These are phyloP conservation scores for Agaricus sinodeliciosus DNA, from an alignment of 768 basidiomycete genomes.

Conservation along the genomic window DNA sequence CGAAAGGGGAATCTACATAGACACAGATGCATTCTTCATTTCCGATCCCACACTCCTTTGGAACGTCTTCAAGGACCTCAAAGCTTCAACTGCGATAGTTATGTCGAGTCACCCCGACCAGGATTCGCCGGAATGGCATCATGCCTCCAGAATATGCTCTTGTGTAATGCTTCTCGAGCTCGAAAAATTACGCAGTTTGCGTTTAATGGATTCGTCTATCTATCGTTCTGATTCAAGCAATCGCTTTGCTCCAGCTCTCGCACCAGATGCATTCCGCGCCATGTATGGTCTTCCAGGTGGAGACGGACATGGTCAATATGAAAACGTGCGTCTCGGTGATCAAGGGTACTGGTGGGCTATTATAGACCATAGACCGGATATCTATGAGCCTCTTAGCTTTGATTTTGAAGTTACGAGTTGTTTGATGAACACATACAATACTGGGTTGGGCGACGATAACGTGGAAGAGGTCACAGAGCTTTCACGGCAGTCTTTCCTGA, in stretches of 20 bases:
- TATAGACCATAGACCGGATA: constrained; percentile 32
- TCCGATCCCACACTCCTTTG: constrained; percentile 40
- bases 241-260: constrained; percentile 24
- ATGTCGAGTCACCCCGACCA: constrained; percentile 41
- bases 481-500: constrained; percentile 25
- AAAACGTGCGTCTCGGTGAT: constrained; percentile 42
- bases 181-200: constrained; percentile 32
- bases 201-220: constrained; percentile 40
- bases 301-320: constrained; percentile 28
- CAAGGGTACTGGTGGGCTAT: constrained; percentile 53
- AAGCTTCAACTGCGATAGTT: constrained; percentile 29
- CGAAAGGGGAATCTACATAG: constrained; percentile 40
- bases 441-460: constrained; percentile 35
- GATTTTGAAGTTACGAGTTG: constrained; percentile 47
- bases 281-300: constrained; percentile 35
- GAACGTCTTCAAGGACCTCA: constrained; percentile 30
- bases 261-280: constrained; percentile 34
- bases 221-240: constrained; percentile 25
- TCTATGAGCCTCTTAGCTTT: constrained; percentile 35
- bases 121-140: constrained; percentile 30
- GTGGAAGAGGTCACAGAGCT: constrained; percentile 28
- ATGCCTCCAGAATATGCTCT: constrained; percentile 42
- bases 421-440: constrained; percentile 38
- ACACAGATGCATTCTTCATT: constrained; percentile 47
- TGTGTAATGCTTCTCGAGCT: constrained; percentile 49